A percentile compares a stretch with the other conserved stretches of the same genome.
These are phyloP conservation scores for Vanrija humicola DNA, from an alignment of 1,284 basidiomycete genomes.

Conservation along the genomic window DNA sequence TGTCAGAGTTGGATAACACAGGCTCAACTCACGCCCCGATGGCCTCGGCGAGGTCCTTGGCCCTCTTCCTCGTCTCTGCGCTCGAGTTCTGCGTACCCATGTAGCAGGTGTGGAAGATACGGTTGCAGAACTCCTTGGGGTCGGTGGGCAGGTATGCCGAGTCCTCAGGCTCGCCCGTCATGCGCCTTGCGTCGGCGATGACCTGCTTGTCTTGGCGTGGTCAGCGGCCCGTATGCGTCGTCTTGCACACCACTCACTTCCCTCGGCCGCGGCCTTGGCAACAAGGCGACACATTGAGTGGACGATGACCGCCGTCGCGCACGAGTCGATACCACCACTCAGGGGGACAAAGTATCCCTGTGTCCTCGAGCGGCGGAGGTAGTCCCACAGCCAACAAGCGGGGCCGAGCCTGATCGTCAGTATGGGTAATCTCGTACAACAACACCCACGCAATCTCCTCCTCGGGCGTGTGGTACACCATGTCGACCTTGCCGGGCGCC, in stretches of 20 bases:
- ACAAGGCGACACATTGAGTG: constrained; percentile 95
- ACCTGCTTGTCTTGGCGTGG: constrained; percentile 67
- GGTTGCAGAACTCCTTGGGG: constrained; percentile 74
- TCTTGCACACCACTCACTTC: constrained; percentile 55
- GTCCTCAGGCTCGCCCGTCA: constrained; percentile 74
- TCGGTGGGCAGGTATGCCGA: constrained; percentile 80
- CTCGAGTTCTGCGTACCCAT: constrained; percentile 98
- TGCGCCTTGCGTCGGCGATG: constrained; percentile 83
- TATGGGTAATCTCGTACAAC: neutral
- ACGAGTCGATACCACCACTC: constrained; percentile 96
- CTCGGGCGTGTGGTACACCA: constrained; percentile 80
- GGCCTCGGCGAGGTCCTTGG: constrained; percentile 76
- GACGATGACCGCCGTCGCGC: constrained; percentile 91
- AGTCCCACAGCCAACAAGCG: constrained; percentile 99
- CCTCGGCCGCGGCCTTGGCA: constrained; percentile 64
- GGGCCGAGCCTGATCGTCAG: constrained; percentile 71
- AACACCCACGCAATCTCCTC: constrained; percentile 92
- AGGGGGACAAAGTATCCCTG: constrained; percentile 96
- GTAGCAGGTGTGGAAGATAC: constrained; percentile 96
- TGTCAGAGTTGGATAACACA: neutral
- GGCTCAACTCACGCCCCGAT: constrained; percentile 69
- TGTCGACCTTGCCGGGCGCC: constrained; percentile 54
- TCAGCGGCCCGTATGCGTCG: neutral
- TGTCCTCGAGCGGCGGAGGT: constrained; percentile 84
- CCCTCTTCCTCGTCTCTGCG: constrained; percentile 76